Evolutionary conservation across 768 basidiomycete species (phyloP).

Genomic region (Termitomyces sp.): DNA sequence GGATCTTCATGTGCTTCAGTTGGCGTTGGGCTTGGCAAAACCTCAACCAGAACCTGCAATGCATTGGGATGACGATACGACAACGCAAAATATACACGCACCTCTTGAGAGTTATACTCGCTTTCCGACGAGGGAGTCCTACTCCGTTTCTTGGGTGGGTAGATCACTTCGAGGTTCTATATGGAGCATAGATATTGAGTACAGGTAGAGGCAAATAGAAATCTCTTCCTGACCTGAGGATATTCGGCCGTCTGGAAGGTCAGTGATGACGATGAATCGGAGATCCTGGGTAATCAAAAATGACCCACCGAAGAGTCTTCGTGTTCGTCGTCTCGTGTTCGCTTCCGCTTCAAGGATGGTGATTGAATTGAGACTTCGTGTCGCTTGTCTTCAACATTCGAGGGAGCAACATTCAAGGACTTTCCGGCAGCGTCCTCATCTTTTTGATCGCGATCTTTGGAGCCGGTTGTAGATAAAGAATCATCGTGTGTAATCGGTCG

Average conservation of each 20-base stretch:
- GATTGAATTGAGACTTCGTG: not conserved
- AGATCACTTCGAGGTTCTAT: constrained; percentile 46
- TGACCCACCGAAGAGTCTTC: constrained; percentile 17
- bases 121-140: constrained; percentile 38
- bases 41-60: constrained; percentile 1
- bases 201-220: not conserved
- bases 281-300: not conserved
- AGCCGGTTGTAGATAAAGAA: constrained; percentile 1
- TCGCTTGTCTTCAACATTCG: not conserved
- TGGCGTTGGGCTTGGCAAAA: not conserved
- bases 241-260: constrained; percentile 34
- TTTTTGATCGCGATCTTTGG: not conserved
- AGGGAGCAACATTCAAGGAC: not conserved
- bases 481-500: constrained; percentile 3
- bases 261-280: constrained; percentile 8
- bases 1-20: not conserved
- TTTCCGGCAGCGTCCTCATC: not conserved
- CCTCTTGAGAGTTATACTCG: constrained; percentile 22
- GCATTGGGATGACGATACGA: not conserved
- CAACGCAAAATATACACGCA: constrained; percentile 3
- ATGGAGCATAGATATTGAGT: not conserved
- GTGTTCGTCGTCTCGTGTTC: constrained; percentile 20
- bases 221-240: constrained; percentile 34
- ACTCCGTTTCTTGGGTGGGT: constrained; percentile 37
- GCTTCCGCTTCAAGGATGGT: constrained; percentile 26